phyloP scores from a whole-genome alignment of 345 rosid genomes.

The Euphorbia peplus region DNA sequence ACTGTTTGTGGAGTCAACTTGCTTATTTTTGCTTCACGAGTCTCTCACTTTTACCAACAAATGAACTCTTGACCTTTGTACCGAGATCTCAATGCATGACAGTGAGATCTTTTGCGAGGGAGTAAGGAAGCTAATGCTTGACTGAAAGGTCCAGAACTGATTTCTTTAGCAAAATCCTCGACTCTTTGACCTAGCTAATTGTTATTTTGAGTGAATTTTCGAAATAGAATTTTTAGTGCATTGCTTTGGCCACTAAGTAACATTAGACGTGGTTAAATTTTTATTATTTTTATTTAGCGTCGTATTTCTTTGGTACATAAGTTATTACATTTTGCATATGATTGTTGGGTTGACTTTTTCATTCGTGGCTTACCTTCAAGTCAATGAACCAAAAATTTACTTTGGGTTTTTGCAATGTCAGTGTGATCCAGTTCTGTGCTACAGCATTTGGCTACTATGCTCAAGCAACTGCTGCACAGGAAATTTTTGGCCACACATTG shows the following conservation, averaged over 20 bases:
- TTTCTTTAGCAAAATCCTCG: not conserved
- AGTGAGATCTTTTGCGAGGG: not conserved
- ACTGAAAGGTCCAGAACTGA: not conserved
- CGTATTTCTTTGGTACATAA: not conserved
- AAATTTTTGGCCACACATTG: slow-evolving; percentile 96
- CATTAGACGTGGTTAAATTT: not conserved
- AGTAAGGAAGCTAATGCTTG: not conserved
- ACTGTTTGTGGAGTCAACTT: not conserved
- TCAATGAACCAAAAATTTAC: not conserved
- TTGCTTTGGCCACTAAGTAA: not conserved
- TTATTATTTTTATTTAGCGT: not conserved
- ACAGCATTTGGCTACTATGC: slow-evolving; percentile 97
- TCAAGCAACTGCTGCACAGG: slow-evolving; percentile 98
- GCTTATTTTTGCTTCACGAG: not conserved
- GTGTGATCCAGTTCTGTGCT: slow-evolving; percentile 94
- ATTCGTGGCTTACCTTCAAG: not conserved
- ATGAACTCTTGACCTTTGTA: not conserved
- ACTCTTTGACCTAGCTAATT: not conserved
- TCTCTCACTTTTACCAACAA: not conserved
- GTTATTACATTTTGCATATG: not conserved
- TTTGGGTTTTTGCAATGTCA: slow-evolving; percentile 36
- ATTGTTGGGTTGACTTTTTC: not conserved
- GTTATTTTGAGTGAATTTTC: not conserved
- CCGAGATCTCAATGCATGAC: not conserved
- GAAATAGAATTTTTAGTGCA: not conserved